Evolutionary conservation across 306 rosid genomes (phyloP).

Genomic region (Cucurbita maxima): DNA sequence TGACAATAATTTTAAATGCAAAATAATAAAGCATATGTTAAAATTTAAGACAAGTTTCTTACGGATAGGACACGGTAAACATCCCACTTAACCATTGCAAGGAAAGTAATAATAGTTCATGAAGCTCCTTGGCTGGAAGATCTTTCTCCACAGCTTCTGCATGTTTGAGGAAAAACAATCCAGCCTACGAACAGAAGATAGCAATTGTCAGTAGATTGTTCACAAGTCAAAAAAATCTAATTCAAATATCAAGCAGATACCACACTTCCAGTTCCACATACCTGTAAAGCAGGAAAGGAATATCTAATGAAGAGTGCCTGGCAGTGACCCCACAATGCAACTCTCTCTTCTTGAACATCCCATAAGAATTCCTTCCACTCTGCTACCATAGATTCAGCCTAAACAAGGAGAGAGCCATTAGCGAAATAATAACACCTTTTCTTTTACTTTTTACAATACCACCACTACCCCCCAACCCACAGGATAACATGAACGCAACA

Average conservation of each 20-base stretch:
- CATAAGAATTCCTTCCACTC: constrained; percentile 98
- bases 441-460: neutral
- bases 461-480: too few species aligned
- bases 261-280: constrained; percentile 9
- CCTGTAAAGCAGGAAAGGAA: constrained; percentile 88
- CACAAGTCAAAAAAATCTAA: neutral
- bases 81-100: constrained; percentile 97
- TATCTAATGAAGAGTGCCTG: constrained; percentile 78
- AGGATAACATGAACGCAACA: neutral
- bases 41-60: constrained; percentile 19
- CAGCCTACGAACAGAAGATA: constrained; percentile 54
- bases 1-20: constrained; percentile 16
- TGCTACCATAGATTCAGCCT: constrained; percentile 98
- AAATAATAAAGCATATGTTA: neutral
- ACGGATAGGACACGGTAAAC: constrained; percentile 72
- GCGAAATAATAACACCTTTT: neutral
- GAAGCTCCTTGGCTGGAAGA: constrained; percentile 94
- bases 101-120: constrained; percentile 74
- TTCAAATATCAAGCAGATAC: neutral
- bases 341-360: constrained; percentile 97
- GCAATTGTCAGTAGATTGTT: constrained; percentile 1
- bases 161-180: constrained; percentile 87
- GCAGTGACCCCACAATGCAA: constrained; percentile 92
- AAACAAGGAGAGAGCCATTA: constrained; percentile 5
- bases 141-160: constrained; percentile 95